Base-by-base conservation (phyloP, 257 asterid genomes). In the Rubia yunnanensis region DNA sequence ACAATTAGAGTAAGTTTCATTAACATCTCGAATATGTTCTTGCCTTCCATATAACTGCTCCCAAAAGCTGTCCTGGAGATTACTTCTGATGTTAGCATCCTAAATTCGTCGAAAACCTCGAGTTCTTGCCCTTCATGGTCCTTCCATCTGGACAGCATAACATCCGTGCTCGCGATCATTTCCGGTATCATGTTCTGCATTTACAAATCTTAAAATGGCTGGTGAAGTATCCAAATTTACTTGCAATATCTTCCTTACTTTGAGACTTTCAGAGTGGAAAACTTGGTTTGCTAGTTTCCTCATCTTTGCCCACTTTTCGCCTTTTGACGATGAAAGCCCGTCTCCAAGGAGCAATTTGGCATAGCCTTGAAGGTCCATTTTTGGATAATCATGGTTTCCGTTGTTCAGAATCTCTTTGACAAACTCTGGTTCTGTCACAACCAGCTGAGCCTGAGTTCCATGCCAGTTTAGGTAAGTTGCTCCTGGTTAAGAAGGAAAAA, bases 41-140 rank as follows among this genome's bases (percentile, higher is more conserved):
- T 74, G 79, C 95, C 95, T 73, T 87, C 89, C 55, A 63, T 26
- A 41, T 84, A 87, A 66, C 82, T 84, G 74, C 92, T 87, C 2
- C 95, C 95, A 50, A 84, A 87, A 4, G 95, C 92, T 17, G 92
- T 84, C 78, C 73, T 87, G 18, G 95, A 87, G 71, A 87, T 81
- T 49, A 81, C 58, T 18, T 84, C 87, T 65, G 92, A 81, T 62
- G 95, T 78, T 71, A 87, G 59, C 4, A 78, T 11, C 31, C 85
- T 76, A 72, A 83, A 83, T 55, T 87, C 88, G 46, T 76, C 77
- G 28, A 81, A 84, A 68, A 85, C 95, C 59, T 87, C 95, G 20
- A 84, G 70, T 68, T 84, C 89, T 15, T 41, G 69, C 23, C 79
- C 76, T 22, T 82, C 77, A 27, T 69, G 27, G 0, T 65, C 73